Base-by-base conservation (phyloP, 2,329 filamentous ascomycete species). In the Sporothrix euskadiensis region DNA sequence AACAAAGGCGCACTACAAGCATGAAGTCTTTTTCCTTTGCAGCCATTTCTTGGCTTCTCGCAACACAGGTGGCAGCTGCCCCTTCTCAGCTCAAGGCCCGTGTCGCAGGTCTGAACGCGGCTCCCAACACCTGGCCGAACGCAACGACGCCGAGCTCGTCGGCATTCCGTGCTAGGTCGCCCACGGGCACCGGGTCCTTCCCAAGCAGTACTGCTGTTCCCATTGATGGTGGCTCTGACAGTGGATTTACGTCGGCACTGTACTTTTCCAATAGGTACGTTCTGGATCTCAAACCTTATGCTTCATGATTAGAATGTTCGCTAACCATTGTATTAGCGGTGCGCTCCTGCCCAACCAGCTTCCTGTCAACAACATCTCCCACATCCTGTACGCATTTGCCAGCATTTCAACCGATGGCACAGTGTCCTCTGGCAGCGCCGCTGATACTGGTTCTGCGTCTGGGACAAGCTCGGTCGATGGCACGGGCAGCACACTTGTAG, bases 311-410 rank as follows among this genome's bases (percentile, higher is more conserved):
- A 7, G 35, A 12, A n/a, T 10, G 3, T 19, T 30, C 6, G 9
- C 49, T 70, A 30, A 70, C 68, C 32, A 30, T 80, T 80, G 82
- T 54, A 81, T 83, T 47, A 80, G 80, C 26, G 80, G 81, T 72
- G 78, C 90, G 73, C 89, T 88, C 78, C 85, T 90, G 65, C 92
- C 92, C 0, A 86, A 91, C 76, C 86, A 92, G 75, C 83, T 97
- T 8, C 90, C 90, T 0, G 88, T 85, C 0, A 85, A 89, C 6
- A 86, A 91, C 70, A 83, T 96, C 47, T 95, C 92, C 0, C 93
- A 95, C 77, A 83, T 96, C 1, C 85, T 95, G 9, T 95, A 87
- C 73, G 83, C 85, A 0, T 88, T 88, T 76, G 84, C 83, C 30
- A 81, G 85, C 56, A 84, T 88, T 59, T 80, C 76, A 6, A 70